Percentiles rank a stretch among this genome's conserved stretches.
Conservation (phyloP, 768 basidiomycete genomes). For the Rubroboletus satanas region DNA sequence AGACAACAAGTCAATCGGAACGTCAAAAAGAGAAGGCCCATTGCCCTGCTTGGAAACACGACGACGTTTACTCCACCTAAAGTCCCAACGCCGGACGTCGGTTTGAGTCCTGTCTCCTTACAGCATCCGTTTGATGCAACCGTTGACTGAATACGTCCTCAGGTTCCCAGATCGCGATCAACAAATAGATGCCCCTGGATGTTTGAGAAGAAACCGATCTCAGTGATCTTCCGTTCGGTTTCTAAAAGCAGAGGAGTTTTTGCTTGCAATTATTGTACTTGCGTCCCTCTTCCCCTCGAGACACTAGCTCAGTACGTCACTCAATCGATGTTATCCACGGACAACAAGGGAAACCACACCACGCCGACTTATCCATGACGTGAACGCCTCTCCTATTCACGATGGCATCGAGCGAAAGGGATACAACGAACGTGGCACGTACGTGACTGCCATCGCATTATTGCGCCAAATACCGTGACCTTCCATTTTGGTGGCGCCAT, state of each 20-base stretch:
- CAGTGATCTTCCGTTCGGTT: neutral
- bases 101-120: neutral
- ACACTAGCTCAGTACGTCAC: neutral
- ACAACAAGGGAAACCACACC: conserved; percentile 13
- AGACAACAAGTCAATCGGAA: neutral
- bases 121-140: neutral
- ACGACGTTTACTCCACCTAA: neutral
- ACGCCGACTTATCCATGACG: conserved; percentile 27
- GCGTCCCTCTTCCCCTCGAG: neutral
- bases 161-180: neutral
- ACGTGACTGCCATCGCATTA: conserved; percentile 6
- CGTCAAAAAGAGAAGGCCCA: neutral
- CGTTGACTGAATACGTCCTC: conserved; percentile 2
- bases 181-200: neutral
- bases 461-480: neutral
- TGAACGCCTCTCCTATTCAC: conserved; percentile 5
- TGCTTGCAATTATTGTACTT: neutral
- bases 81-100: neutral
- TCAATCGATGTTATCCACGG: conserved; percentile 10
- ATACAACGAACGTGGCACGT: conserved; percentile 12
- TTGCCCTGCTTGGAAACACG: neutral
- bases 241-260: conserved; percentile 1
- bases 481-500: conserved; percentile 17
- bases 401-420: conserved; percentile 1
- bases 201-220: neutral